These are phyloP conservation scores for Babesia bovis DNA, from an alignment of 169 alveolate species.

Conservation along the genomic window DNA sequence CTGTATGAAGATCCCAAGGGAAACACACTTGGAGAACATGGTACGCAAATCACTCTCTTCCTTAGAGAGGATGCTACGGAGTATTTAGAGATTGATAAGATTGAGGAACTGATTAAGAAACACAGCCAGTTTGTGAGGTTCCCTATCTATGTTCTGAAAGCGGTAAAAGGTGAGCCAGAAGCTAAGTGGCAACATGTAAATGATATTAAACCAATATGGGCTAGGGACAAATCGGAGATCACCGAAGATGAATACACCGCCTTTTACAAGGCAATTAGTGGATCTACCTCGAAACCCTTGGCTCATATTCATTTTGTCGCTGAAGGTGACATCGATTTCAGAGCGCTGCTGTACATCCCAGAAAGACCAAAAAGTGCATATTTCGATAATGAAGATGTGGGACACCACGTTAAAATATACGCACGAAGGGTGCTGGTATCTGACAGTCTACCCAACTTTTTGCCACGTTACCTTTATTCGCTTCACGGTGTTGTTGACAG, in stretches of 20 bases:
- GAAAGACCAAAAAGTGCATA: conserved; percentile 89
- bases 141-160: conserved; percentile 91
- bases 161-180: conserved; percentile 66
- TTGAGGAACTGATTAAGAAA: conserved; percentile 89
- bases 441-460: conserved; percentile 89
- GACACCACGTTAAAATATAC: conserved; percentile 86
- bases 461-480: conserved; percentile 93
- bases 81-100: conserved; percentile 89
- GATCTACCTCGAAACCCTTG: conserved; percentile 94
- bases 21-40: conserved; percentile 93
- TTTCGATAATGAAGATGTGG: conserved; percentile 87
- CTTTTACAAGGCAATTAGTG: conserved; percentile 93
- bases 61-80: conserved; percentile 98
- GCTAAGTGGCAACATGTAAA: conserved; percentile 85
- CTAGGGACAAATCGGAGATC: conserved; percentile 93
- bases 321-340: conserved; percentile 99
- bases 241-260: conserved; percentile 93
- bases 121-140: conserved; percentile 96
- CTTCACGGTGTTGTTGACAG: conserved; percentile 94
- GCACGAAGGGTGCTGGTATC: conserved; percentile 92
- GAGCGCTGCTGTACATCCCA: conserved; percentile 95
- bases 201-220: conserved; percentile 98
- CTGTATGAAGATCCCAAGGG: conserved; percentile 96
- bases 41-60: conserved; percentile 95
- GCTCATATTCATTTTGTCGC: conserved; percentile 97